Conservation (phyloP, 2,329 filamentous ascomycete species). For the Calonectria naviculata region DNA sequence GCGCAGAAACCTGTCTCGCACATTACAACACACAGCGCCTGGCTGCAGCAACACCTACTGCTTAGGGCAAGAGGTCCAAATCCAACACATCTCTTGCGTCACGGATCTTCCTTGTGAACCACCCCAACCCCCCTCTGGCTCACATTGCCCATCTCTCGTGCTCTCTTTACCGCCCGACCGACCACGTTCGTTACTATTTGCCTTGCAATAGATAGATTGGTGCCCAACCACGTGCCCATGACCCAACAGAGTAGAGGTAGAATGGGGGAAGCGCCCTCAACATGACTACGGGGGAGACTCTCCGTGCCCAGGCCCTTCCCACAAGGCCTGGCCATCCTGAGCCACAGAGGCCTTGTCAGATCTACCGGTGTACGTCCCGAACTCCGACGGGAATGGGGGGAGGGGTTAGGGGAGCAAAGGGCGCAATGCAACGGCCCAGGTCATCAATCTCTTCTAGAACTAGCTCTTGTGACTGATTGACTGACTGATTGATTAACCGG, state of each 20-base stretch:
- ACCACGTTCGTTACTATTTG: not conserved
- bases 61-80: not conserved
- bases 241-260: not conserved
- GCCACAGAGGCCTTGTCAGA: not conserved
- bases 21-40: not conserved
- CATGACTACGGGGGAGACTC: not conserved
- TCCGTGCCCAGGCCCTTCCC: not conserved
- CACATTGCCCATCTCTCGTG: not conserved
- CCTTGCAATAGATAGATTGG: not conserved
- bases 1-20: not conserved
- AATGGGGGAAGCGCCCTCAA: not conserved
- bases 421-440: not conserved
- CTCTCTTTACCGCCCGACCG: not conserved
- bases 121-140: not conserved
- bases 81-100: constrained; percentile 3
- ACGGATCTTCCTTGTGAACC: not conserved
- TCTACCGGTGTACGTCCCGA: not conserved
- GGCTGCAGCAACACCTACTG: not conserved
- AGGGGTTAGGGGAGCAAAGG: not conserved
- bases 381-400: not conserved
- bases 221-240: constrained; percentile 13
- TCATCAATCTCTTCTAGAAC: not conserved
- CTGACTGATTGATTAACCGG: not conserved
- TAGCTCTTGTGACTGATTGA: not conserved
- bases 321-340: not conserved